Percentiles rank a stretch among this genome's conserved stretches.
These are phyloP conservation scores for Trichoderma aggressivum DNA, from an alignment of 2,329 filamentous ascomycete genomes.

Conservation along the genomic window DNA sequence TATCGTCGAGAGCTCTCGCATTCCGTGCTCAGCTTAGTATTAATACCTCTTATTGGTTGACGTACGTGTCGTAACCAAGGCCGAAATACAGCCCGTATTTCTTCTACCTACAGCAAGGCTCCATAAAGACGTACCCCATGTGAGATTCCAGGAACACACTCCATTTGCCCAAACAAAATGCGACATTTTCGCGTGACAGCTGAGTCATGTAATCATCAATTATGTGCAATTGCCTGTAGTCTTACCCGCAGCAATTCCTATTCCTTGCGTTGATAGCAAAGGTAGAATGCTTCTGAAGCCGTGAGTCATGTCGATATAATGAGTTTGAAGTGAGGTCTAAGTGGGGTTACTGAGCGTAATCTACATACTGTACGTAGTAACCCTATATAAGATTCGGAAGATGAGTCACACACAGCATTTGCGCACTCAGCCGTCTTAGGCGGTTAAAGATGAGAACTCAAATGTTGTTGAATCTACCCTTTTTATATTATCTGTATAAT, in stretches of 20 bases:
- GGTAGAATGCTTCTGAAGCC: too few species aligned
- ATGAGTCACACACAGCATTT: background rate
- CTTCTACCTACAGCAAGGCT: background rate
- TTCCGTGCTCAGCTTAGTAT: background rate
- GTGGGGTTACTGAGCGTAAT: too few species aligned
- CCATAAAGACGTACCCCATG: background rate
- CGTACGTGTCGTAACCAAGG: background rate
- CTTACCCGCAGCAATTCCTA: too few species aligned
- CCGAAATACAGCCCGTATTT: background rate
- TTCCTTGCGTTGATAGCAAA: too few species aligned
- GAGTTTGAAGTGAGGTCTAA: too few species aligned
- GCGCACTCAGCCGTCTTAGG: background rate
- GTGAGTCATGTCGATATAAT: too few species aligned
- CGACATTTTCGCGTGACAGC: too few species aligned
- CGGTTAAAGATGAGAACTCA: background rate
- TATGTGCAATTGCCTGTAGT: too few species aligned
- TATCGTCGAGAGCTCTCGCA: background rate
- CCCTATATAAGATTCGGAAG: background rate
- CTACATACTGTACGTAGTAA: too few species aligned
- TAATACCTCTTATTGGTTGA: background rate
- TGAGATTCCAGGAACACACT: too few species aligned
- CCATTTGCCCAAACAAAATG: too few species aligned
- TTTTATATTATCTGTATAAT: background rate
- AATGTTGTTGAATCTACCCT: background rate
- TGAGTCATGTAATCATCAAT: too few species aligned